Conservation (phyloP, 805 yeast species). For the Yarrowia sp. region DNA sequence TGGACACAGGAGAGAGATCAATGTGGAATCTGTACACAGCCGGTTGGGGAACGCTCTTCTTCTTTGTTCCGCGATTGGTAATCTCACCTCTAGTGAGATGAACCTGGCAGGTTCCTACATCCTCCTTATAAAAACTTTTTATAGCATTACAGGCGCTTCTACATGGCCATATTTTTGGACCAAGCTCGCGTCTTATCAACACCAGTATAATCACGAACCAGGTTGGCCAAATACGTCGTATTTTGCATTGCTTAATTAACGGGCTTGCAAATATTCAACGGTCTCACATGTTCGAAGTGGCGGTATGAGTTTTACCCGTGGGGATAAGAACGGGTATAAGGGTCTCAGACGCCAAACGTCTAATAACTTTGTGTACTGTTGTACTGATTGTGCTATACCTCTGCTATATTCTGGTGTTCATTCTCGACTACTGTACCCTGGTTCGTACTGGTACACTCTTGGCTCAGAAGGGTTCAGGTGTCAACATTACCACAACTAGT, state of each 20-base stretch:
- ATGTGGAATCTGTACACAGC: slow-evolving; percentile 24
- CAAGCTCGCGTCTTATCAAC: too few relatives aligned
- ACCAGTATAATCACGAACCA: background rate
- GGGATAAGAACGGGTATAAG: too few relatives aligned
- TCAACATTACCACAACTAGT: background rate
- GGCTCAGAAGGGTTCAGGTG: too few relatives aligned
- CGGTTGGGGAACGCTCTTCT: slow-evolving; percentile 25
- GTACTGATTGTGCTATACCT: too few relatives aligned
- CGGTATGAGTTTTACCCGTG: background rate
- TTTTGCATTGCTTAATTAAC: background rate
- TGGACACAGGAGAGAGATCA: slow-evolving; percentile 26
- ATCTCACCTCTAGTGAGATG: slow-evolving; percentile 25
- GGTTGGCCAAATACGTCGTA: background rate
- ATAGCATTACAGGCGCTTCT: background rate
- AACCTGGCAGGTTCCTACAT: slow-evolving; percentile 25
- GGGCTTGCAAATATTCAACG: background rate
- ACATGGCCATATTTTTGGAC: background rate
- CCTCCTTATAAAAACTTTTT: background rate
- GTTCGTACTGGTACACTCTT: too few relatives aligned
- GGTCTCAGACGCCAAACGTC: too few relatives aligned
- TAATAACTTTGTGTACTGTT: too few relatives aligned
- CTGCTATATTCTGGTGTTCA: too few relatives aligned
- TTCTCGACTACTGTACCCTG: too few relatives aligned
- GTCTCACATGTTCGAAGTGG: background rate
- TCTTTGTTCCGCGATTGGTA: slow-evolving; percentile 24